Base-by-base conservation (phyloP, 805 yeast genomes). In the Myxozyma geophila region DNA sequence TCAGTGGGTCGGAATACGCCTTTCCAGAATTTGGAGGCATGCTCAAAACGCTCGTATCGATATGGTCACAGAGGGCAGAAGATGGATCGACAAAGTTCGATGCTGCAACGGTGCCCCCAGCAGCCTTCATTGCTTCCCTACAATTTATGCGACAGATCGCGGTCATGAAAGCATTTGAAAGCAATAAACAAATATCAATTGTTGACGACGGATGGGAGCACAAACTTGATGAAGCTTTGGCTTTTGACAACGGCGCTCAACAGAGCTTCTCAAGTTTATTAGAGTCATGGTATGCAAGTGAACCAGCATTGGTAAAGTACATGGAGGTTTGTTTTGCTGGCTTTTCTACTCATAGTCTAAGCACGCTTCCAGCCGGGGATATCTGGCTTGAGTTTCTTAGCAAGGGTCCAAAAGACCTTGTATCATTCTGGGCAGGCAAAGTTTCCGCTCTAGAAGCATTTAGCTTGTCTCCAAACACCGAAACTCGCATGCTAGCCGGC, bases 161-260 rank as follows among this genome's bases (percentile, higher is more conserved):
- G 21, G 86, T 87, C 0, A 87, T 89, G 83, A 83, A 88, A 65
- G 83, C 95, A 0, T 75, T 85, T 1, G 70, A 72, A n/a, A 83
- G 78, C 0, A 77, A 80, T 15, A 67, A 74, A 0, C 85, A 92
- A 0, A 86, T 87, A 1, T 74, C 90, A 53, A 83, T 83, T 0
- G 76, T 81, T 23, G 96, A 91, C 72, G 88, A 87, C 66, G 87
- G 88, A 57, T 91, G 96, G 96, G 77, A 79, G 2, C 76, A 83
- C 0, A 80, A 93, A 70, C 70, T 89, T 33, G 90, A 87, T 9
- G 89, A 85, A 63, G 89, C 93, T 0, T 57, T 89, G 10, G 87
- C 84, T 47, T 76, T 82, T 48, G 96, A 91, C 71, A 79, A 79
- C 0, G 72, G 70, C 1, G 89, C 88, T 0, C 77, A 78, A n/a